These are phyloP conservation scores for Pisolithus microcarpus DNA, from an alignment of 768 basidiomycete species.

Conservation along the genomic window DNA sequence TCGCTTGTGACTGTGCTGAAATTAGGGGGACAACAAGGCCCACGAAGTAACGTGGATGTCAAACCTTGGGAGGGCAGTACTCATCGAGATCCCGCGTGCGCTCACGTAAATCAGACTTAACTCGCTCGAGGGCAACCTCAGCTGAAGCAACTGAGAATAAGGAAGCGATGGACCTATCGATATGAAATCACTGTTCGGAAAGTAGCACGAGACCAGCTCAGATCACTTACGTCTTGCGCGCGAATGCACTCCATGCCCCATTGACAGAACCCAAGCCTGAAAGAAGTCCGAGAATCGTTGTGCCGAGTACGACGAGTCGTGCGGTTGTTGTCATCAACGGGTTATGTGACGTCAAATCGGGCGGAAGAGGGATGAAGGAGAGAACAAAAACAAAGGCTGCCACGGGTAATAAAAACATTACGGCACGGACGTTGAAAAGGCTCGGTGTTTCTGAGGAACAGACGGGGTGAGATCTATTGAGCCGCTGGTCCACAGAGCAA, in stretches of 20 bases:
- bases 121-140: constrained; percentile 50
- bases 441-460: constrained; percentile 22
- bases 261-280: constrained; percentile 75
- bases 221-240: constrained; percentile 20
- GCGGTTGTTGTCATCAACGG: constrained; percentile 44
- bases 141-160: constrained; percentile 37
- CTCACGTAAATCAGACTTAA: constrained; percentile 50
- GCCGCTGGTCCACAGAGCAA: background rate
- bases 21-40: background rate
- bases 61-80: constrained; percentile 19
- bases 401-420: constrained; percentile 39
- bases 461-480: background rate
- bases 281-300: constrained; percentile 67
- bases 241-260: constrained; percentile 46
- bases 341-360: constrained; percentile 35
- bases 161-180: constrained; percentile 18
- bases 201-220: constrained; percentile 3
- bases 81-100: constrained; percentile 23
- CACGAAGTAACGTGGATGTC: background rate
- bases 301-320: constrained; percentile 70
- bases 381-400: constrained; percentile 49
- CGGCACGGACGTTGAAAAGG: constrained; percentile 15
- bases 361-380: constrained; percentile 63
- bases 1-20: constrained; percentile 19
- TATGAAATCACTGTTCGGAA: constrained; percentile 1